Base-by-base conservation (phyloP, 164 flowering plant genomes). In the Dillenia suffruticosa region DNA sequence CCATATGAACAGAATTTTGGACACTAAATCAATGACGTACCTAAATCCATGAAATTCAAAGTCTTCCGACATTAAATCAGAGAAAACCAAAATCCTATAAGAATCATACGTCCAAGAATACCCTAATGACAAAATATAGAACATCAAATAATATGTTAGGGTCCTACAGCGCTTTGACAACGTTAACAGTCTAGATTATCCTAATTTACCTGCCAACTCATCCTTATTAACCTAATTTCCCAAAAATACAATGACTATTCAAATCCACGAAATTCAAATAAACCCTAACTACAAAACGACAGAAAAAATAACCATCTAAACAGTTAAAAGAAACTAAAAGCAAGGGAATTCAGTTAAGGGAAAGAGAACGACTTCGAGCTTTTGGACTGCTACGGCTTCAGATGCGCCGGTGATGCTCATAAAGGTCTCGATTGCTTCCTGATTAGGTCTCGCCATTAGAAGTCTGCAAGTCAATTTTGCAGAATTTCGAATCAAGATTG, bases 341-440 rank as follows among this genome's bases (percentile, higher is more conserved):
- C 26, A 43, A 14, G 16, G 51, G 49, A 9, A 51, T 10, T 10
- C 13, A 43, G 46, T 11, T n/a, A 15, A 48, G 12, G 53, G 14
- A 54, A 62, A 2, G 24, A 40, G 45, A 49, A 47, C 9, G 13
- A 86, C 98, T 91, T 82, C 81, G 24, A 90, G 84, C 51, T 68
- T 86, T 53, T 72, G 96, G 17, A 76, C 15, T 44, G 96, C 95
- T 44, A 80, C 75, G 10, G 78, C 76, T 51, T 87, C 92, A 5
- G 92, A 68, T 2, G 74, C 80, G 62, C 93, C 96, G 52, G 98
- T 82, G 78, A 94, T 86, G 85, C 79, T 86, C 57, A 91, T 79
- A 62, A 94, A 94, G 10, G 84, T 88, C 7, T 86, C 91, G 73
- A 94, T 81, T 57, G 83, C 78, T 47, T 94, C 95, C 61, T 80